Evolutionary conservation across 345 rosid genomes (phyloP).

Genomic region (Brassica rapa): DNA sequence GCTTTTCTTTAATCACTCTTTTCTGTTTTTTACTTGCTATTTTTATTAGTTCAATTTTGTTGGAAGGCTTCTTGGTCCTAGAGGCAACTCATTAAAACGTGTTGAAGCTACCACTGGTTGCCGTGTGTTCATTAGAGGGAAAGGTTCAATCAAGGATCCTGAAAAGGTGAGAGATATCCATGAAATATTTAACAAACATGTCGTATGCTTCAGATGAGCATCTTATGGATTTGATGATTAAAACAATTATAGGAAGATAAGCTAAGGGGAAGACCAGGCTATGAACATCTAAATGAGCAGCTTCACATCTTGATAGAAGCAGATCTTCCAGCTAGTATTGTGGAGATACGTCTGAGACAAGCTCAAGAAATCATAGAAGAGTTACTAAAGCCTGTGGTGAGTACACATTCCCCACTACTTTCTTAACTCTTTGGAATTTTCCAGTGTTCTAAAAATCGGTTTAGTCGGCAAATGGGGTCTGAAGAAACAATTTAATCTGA

Average conservation of each 20-base stretch:
- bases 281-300: constrained; percentile 74
- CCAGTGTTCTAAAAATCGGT: too few relatives aligned
- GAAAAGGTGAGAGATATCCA: constrained; percentile 62
- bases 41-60: constrained; percentile 89
- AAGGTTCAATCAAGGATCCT: constrained; percentile 97
- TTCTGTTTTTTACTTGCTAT: not conserved
- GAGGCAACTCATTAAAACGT: constrained; percentile 98
- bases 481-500: too few relatives aligned
- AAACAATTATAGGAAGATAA: constrained; percentile 63
- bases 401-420: not conserved
- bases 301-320: constrained; percentile 80
- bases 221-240: not conserved
- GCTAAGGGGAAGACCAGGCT: constrained; percentile 77
- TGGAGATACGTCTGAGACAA: constrained; percentile 66
- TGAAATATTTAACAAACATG: not conserved
- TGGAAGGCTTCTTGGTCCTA: constrained; percentile 95
- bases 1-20: too few relatives aligned
- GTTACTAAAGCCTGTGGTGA: constrained; percentile 93
- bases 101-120: constrained; percentile 99
- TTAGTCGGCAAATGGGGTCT: too few relatives aligned
- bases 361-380: constrained; percentile 89
- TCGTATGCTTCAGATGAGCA: not conserved
- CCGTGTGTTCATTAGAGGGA: constrained; percentile 97
- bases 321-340: constrained; percentile 70
- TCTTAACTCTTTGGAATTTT: not conserved